Evolutionary conservation across 257 asterid genomes (phyloP), one percentile per base, ranked within the genome.

Genomic region (Solanum gracilifrons): DNA sequence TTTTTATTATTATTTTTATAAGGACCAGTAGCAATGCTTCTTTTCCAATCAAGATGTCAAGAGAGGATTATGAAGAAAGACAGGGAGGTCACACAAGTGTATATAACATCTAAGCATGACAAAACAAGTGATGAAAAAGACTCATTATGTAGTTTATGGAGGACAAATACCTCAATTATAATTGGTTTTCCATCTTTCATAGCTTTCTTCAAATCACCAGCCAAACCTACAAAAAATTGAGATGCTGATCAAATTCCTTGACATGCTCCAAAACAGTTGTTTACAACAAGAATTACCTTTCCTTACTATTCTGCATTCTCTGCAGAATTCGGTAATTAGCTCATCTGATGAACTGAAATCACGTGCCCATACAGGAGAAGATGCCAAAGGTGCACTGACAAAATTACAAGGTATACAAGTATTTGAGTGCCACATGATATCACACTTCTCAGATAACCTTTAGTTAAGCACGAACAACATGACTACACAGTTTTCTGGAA

Each of bases 161-260:
- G 86, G 86, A 86, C 3, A 64, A 86, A 37, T 86, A 97, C 99
- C 98, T 97, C 99, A 86, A 97, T 97, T 90, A 97, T 97, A 77
- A 97, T 94, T 88, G 99, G 99, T 86, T 97, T 97, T 82, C 99
- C 99, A 88, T 97, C 99, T 91, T 97, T 97, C 98, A 97, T 95
- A 87, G 98, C 99, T 92, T 97, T 96, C 94, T 95, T 97, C 92
- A 97, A 89, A 91, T 97, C 99, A 88, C 99, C 99, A 85, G 96
- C 99, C 97, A 97, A 92, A 84, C 99, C 99, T 97, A 90, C 86
- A 87, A 43, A 33, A 75, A 13, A 76, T 79, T 27, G 85, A 71
- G 72, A 60, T 72, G 58, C 11, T 72, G 48, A 87, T 31, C 43
- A 36, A 29, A 55, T 89, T 88, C 69, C 89, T 27, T 33, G 75